phyloP scores from a whole-genome alignment of 2,329 filamentous ascomycete genomes.

The Aspergillus ochraceoroseus region DNA sequence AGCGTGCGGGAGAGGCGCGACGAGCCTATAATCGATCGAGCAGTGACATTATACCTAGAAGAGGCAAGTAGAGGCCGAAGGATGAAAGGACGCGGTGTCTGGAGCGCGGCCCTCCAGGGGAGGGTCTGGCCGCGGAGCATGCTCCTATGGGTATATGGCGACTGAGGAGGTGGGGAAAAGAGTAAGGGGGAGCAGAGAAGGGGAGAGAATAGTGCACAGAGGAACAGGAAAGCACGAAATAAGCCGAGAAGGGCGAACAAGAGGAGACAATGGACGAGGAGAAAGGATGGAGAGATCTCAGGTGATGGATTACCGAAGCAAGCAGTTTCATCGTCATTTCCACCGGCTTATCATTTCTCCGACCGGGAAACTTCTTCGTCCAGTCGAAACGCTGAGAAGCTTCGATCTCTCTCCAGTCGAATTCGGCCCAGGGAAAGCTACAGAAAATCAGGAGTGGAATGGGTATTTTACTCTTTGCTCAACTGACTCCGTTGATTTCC shows the following conservation, averaged over 20 bases:
- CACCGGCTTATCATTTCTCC: constrained; percentile 30
- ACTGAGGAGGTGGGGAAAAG: constrained; percentile 14
- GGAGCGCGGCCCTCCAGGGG: constrained; percentile 60
- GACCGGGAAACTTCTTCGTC: constrained; percentile 34
- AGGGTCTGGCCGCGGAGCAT: constrained; percentile 63
- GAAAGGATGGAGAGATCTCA: constrained; percentile 15
- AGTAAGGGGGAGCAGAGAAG: constrained; percentile 15
- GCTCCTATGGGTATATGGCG: constrained; percentile 31
- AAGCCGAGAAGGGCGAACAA: background rate
- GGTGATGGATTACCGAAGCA: constrained; percentile 30
- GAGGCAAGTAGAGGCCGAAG: constrained; percentile 32
- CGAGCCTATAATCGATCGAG: constrained; percentile 27
- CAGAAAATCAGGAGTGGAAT: constrained; percentile 10
- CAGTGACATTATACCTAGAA: constrained; percentile 31
- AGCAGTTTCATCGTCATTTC: constrained; percentile 31
- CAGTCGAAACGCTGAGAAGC: constrained; percentile 30
- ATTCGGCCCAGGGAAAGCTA: constrained; percentile 16
- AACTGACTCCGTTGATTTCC: background rate
- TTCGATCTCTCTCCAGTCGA: constrained; percentile 25
- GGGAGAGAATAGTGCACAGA: constrained; percentile 1
- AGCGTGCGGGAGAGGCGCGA: constrained; percentile 24
- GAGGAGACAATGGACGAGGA: constrained; percentile 18
- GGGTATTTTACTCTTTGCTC: constrained; percentile 10
- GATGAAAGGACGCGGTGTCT: constrained; percentile 42
- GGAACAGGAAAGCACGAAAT: constrained; percentile 15